phyloP scores from a whole-genome alignment of 225 moss, liverwort and hornwort genomes.

The Marchantia paleacea region DNA sequence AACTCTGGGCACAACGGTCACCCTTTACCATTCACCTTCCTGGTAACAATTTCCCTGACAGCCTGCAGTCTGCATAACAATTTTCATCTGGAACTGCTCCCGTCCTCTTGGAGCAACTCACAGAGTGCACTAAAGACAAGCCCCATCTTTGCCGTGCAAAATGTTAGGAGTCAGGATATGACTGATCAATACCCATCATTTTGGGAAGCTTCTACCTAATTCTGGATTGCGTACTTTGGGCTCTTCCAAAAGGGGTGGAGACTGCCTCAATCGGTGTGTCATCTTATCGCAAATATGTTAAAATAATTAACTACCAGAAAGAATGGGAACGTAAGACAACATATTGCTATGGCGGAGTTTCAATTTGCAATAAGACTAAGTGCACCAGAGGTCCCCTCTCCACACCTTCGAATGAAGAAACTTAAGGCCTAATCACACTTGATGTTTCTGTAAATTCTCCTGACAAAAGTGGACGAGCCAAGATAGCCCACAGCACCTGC shows the following conservation, averaged over 20 bases:
- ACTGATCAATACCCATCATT: conserved; percentile 25
- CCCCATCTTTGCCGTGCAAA: conserved; percentile 22
- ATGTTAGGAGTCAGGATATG: conserved; percentile 21
- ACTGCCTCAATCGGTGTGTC: conserved; percentile 19
- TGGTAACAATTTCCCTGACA: conserved; percentile 23
- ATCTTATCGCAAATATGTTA: conserved; percentile 28
- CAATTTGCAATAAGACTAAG: conserved; percentile 26
- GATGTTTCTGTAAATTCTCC: conserved; percentile 94
- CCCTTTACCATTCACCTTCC: conserved; percentile 20
- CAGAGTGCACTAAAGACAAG: conserved; percentile 20
- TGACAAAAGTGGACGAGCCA: conserved; percentile 86
- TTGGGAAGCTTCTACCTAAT: conserved; percentile 18
- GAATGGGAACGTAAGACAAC: conserved; percentile 32
- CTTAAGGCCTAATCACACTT: conserved; percentile 81
- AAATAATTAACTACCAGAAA: conserved; percentile 42
- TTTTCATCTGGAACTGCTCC: conserved; percentile 24
- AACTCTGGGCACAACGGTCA: conserved; percentile 29
- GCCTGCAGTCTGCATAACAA: conserved; percentile 24
- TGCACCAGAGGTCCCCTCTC: conserved; percentile 17
- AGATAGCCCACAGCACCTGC: conserved; percentile 98
- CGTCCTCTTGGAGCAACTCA: conserved; percentile 20
- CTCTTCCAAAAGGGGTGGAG: conserved; percentile 27
- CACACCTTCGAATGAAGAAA: conserved; percentile 16
- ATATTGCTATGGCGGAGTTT: conserved; percentile 17
- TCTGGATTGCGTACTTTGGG: conserved; percentile 24